A percentile compares a stretch with the other conserved stretches of the same genome.
Conservation (phyloP, 2,329 filamentous ascomycete genomes). For the Phialemonium atrogriseum region DNA sequence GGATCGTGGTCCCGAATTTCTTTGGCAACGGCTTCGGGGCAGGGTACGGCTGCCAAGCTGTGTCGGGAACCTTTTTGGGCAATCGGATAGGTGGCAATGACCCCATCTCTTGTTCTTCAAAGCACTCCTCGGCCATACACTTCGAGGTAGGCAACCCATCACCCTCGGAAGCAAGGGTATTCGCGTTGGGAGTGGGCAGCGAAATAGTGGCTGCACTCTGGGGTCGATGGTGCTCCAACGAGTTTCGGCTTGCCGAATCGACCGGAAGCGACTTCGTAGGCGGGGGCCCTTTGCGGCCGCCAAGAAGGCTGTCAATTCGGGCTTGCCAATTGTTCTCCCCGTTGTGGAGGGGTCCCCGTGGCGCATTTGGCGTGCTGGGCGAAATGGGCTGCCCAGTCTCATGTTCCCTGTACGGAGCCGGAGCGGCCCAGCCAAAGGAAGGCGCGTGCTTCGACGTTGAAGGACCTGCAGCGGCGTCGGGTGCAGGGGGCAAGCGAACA, state of each 20-base stretch:
- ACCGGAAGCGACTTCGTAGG: slow-evolving; percentile 52
- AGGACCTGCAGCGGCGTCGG: slow-evolving; percentile 24
- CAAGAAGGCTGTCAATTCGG: slow-evolving; percentile 71
- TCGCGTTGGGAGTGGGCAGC: slow-evolving; percentile 36
- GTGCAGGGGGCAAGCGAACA: slow-evolving; percentile 68
- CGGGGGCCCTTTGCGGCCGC: slow-evolving; percentile 52
- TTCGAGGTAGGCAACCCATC: slow-evolving; percentile 46
- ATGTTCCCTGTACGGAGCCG: slow-evolving; percentile 21
- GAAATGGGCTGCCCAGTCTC: slow-evolving; percentile 4
- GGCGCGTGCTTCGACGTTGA: slow-evolving; percentile 5
- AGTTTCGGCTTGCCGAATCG: slow-evolving; percentile 59
- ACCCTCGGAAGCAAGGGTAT: slow-evolving; percentile 15
- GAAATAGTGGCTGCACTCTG: slow-evolving; percentile 56
- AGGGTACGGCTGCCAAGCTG: slow-evolving; percentile 53
- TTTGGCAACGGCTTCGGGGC: slow-evolving; percentile 47
- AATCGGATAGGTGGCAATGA: slow-evolving; percentile 64
- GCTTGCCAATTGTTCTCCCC: slow-evolving; percentile 52
- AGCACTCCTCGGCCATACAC: slow-evolving; percentile 69
- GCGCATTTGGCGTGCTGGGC: slow-evolving; percentile 12
- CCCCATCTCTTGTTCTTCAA: slow-evolving; percentile 73
- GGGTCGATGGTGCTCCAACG: slow-evolving; percentile 43
- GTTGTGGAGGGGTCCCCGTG: no score
- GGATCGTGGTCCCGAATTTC: slow-evolving; percentile 37
- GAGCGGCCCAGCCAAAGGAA: slow-evolving; percentile 26
- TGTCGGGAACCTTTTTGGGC: slow-evolving; percentile 53